Base-by-base conservation (phyloP, 23 red algal species). In the Pyropia yezoensis region DNA sequence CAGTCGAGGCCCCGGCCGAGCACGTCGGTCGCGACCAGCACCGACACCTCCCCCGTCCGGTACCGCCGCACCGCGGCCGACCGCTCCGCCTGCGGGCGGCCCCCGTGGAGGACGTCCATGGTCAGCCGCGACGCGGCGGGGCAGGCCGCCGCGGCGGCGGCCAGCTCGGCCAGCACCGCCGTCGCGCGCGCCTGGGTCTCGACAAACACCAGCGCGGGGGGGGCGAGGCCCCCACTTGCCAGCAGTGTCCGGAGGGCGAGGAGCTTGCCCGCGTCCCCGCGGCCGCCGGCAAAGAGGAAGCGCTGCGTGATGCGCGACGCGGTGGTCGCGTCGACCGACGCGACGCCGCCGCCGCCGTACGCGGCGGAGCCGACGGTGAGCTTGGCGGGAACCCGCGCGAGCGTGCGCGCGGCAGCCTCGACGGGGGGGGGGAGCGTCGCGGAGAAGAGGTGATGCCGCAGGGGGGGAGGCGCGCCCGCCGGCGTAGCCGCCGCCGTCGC, bases 151-250 rank as follows among this genome's bases (percentile, higher is more conserved):
- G 63, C 74, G 33, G 78, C 85, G 24, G 39, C 65, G 12, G 65
- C 20, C 33, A 89, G 45, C 52, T 79, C 85, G 8, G 54, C 53
- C 45, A 73, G 75, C 57, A 89, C 54, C 28, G 70, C 59, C 3
- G 63, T 63, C 20, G 85, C 85, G 24, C 83, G 66, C 1, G 60
- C 77, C 78, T 96, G 75, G 16, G 64, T 83, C 16, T 88, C 68
- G 1, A 96, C 92, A 64, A 96, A 96, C 27, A 96, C 62, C 29
- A 96, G 64, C 20, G 79, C 75, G 16, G 92, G 92, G 47, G 83
- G 49, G 20, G 63, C 57, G 3, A 96, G 15, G 1, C 84, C 82
- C 8, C 70, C 66, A 28, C 1, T 21, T 17, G 45, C 22, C 32
- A 96, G 27, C 63, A 96, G 27, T 21, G 62, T 20, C 45, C 80